Conservation (phyloP, 2,329 filamentous ascomycete genomes). For the Fusarium sp. region DNA sequence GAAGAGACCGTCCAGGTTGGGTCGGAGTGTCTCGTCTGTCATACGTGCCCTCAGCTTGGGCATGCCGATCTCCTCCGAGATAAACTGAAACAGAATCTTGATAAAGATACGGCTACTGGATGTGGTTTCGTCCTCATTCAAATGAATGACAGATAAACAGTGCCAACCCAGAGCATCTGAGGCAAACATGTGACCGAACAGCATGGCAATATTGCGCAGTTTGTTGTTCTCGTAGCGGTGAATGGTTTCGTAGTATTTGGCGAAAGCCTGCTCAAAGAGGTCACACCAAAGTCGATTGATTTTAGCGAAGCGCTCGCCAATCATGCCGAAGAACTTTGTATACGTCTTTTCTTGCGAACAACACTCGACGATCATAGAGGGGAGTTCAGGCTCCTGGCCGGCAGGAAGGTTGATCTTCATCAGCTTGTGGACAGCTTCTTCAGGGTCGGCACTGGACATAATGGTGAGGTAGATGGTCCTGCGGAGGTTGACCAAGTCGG, state of each 20-base stretch:
- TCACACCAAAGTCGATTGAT: constrained; percentile 95
- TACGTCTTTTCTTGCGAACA: constrained; percentile 97
- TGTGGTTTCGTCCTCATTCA: constrained; percentile 97
- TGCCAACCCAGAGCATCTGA: constrained; percentile 95
- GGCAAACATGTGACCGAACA: constrained; percentile 92
- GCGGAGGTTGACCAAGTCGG: constrained; percentile 91
- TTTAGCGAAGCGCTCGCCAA: constrained; percentile 95
- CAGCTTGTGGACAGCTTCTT: constrained; percentile 97
- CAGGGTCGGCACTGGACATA: constrained; percentile 94
- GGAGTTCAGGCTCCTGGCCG: constrained; percentile 89
- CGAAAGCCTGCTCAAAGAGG: constrained; percentile 89
- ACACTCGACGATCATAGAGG: constrained; percentile 97
- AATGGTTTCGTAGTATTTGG: constrained; percentile 96
- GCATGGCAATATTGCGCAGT: constrained; percentile 91
- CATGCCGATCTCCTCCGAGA: constrained; percentile 88
- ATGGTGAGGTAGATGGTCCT: constrained; percentile 97
- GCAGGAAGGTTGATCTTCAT: constrained; percentile 91
- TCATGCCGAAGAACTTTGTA: constrained; percentile 95
- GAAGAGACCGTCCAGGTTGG: constrained; percentile 87
- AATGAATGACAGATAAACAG: constrained; percentile 82
- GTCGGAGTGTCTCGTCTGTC: constrained; percentile 80
- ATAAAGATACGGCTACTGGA: constrained; percentile 97
- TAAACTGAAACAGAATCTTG: constrained; percentile 96
- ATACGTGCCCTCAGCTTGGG: constrained; percentile 80
- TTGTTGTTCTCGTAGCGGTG: constrained; percentile 97